These are phyloP conservation scores for Neckera pumila DNA, from an alignment of 225 moss, liverwort and hornwort species.

Conservation along the genomic window DNA sequence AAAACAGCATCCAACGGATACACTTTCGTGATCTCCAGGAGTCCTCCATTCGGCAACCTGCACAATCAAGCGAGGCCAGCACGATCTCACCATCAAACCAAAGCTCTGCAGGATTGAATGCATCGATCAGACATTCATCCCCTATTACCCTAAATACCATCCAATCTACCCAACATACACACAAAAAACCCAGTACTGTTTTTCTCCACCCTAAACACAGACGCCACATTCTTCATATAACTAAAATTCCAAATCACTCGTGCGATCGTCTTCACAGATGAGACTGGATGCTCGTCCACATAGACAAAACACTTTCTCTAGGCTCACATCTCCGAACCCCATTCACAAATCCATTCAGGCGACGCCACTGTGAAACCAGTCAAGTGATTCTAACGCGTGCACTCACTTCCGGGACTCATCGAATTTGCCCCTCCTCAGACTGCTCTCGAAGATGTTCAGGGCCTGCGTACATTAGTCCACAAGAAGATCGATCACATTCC, in stretches of 20 bases:
- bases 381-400: background rate
- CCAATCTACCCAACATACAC: background rate
- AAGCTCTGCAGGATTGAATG: background rate
- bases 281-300: background rate
- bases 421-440: slow-evolving; percentile 93
- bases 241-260: background rate
- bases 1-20: slow-evolving; percentile 93
- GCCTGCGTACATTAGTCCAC: slow-evolving; percentile 29
- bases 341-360: background rate
- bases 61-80: background rate
- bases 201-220: background rate
- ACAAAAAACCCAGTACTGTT: background rate
- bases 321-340: background rate
- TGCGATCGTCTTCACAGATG: background rate
- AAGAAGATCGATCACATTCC: background rate
- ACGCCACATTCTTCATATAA: background rate
- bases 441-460: slow-evolving; percentile 89
- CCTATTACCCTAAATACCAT: background rate
- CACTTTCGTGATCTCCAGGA: slow-evolving; percentile 73
- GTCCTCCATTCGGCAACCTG: slow-evolving; percentile 67
- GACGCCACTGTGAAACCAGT: background rate
- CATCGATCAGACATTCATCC: background rate
- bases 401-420: slow-evolving; percentile 78
- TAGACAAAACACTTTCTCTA: background rate
- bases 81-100: background rate